Base-by-base conservation (phyloP, 192 early-diverging fungal genomes). In the Coemansia sp. region DNA sequence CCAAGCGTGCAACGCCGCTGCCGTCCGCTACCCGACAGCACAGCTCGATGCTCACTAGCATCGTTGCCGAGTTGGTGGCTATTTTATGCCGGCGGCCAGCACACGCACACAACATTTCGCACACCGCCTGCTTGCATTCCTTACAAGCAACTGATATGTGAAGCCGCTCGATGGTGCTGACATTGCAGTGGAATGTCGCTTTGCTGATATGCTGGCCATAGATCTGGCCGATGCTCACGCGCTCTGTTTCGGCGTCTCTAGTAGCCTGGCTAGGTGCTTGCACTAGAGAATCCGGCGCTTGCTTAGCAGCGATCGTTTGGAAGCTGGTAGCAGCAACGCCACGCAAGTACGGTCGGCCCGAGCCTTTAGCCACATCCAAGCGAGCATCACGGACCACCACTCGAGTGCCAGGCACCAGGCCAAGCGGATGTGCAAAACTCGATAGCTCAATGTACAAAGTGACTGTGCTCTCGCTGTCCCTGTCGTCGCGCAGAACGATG, bases 1-100 rank as follows among this genome's bases (percentile, higher is more conserved):
- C 18, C 39, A 72, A 1, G 35, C 70, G 52, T n/a, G 70, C 73
- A 30, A 73, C 66, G 0, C 78, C 78, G 49, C 78, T 81, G 32
- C 78, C 78, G 30, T 81, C 78, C 1, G 73, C 56, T 11, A 69
- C 67, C 22, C 71, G 64, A 15, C 67, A 71, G 30, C 56, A 29
- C 44, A 75, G 27, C 58, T 71, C 73, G 27, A 65, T 41, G 0
- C 41, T 39, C 11, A 44, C 37, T 4, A 24, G 11, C 12, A 53
- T 56, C 2, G 60, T 50, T 18, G 64, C 50, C 16, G 52, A 20
- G 3, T n/a, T 58, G 34, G 39, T 38, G 16, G 61, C 55, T 38
- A 69, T 13, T 11, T 34, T 43, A 32, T 69, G 67, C 35, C 24
- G 65, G 63, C 45, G 71, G 50, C 41, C 50, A 34, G 61, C 29